Percentiles rank a stretch among this genome's conserved stretches.
These are phyloP conservation scores for Dactylellina haptotyla DNA, from an alignment of 2,329 filamentous ascomycete genomes.

Conservation along the genomic window DNA sequence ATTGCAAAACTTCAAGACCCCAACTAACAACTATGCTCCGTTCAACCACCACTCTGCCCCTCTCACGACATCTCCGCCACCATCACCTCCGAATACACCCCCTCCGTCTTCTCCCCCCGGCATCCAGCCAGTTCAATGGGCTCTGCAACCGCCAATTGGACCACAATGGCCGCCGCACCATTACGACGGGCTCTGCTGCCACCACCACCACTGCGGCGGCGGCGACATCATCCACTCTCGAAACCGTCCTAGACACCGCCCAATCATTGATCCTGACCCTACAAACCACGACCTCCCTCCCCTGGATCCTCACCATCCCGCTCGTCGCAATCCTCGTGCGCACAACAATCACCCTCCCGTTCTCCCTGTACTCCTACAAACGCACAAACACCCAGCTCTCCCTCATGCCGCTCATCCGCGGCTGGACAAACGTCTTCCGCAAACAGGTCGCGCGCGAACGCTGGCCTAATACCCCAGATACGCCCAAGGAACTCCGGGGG, in stretches of 20 bases:
- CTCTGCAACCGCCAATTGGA: not conserved
- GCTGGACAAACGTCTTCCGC: slow-evolving; percentile 47
- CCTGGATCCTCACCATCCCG: slow-evolving; percentile 56
- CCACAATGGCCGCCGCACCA: not conserved
- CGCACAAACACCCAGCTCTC: slow-evolving; percentile 50
- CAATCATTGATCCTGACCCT: slow-evolving; percentile 54
- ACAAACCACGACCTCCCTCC: slow-evolving; percentile 55
- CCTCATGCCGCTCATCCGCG: slow-evolving; percentile 54
- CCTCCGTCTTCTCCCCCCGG: slow-evolving; percentile 7
- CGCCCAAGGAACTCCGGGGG: slow-evolving; percentile 8
- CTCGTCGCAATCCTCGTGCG: slow-evolving; percentile 55
- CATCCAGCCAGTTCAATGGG: not conserved
- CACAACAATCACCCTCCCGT: slow-evolving; percentile 54
- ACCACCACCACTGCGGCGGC: slow-evolving; percentile 31
- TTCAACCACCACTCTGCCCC: slow-evolving; percentile 15
- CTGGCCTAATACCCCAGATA: not conserved
- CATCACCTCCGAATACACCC: slow-evolving; percentile 23
- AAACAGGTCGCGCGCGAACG: slow-evolving; percentile 21
- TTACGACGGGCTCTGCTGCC: slow-evolving; percentile 8
- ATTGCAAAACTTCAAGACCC: not conserved
- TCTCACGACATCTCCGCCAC: slow-evolving; percentile 34
- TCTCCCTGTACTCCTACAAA: slow-evolving; percentile 55
- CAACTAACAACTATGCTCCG: slow-evolving; percentile 31
- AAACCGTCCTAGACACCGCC: slow-evolving; percentile 18
- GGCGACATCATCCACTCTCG: slow-evolving; percentile 30